Percentiles rank a stretch among this genome's conserved stretches.
Evolutionary conservation across 2,329 filamentous ascomycete species (phyloP).

Genomic region (Mollisia scopiformis): DNA sequence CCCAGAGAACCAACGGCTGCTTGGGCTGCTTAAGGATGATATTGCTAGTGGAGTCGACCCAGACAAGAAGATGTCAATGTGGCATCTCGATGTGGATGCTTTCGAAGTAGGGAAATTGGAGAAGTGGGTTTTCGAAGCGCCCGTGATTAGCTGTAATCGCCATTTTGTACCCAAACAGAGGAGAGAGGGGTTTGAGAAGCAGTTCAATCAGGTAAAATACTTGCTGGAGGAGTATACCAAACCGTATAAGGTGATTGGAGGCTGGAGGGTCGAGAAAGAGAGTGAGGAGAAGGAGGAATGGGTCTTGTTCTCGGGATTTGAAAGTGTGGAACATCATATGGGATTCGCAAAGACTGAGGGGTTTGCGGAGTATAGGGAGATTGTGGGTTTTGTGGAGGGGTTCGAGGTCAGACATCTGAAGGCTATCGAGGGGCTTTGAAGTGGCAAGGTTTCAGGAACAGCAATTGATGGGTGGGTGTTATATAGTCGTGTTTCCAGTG

Average conservation of each 20-base stretch:
- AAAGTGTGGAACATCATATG: slow-evolving; percentile 20
- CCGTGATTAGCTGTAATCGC: slow-evolving; percentile 18
- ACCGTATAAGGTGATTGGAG: slow-evolving; percentile 17
- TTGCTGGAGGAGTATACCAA: slow-evolving; percentile 14
- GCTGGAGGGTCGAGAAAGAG: slow-evolving; percentile 27
- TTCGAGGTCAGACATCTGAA: slow-evolving; percentile 23
- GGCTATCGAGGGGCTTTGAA: slow-evolving; percentile 3
- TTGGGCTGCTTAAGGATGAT: slow-evolving; percentile 40
- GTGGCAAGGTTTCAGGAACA: not conserved
- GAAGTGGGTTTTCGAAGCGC: slow-evolving; percentile 13
- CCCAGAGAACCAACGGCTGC: slow-evolving; percentile 42
- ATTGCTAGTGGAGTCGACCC: slow-evolving; percentile 24
- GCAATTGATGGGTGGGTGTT: not conserved
- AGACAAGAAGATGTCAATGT: slow-evolving; percentile 41
- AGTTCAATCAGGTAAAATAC: slow-evolving; percentile 11
- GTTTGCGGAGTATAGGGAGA: slow-evolving; percentile 16
- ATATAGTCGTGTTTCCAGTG: not conserved
- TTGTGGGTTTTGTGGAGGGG: slow-evolving; percentile 18
- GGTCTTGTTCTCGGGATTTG: slow-evolving; percentile 21
- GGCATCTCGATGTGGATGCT: slow-evolving; percentile 44
- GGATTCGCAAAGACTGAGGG: slow-evolving; percentile 17
- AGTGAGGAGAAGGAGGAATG: slow-evolving; percentile 20
- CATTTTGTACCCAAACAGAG: slow-evolving; percentile 15
- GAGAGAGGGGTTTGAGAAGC: slow-evolving; percentile 12
- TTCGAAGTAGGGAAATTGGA: not conserved